Base-by-base conservation (phyloP, 2,329 filamentous ascomycete species). In the Elsinoe arachidis region DNA sequence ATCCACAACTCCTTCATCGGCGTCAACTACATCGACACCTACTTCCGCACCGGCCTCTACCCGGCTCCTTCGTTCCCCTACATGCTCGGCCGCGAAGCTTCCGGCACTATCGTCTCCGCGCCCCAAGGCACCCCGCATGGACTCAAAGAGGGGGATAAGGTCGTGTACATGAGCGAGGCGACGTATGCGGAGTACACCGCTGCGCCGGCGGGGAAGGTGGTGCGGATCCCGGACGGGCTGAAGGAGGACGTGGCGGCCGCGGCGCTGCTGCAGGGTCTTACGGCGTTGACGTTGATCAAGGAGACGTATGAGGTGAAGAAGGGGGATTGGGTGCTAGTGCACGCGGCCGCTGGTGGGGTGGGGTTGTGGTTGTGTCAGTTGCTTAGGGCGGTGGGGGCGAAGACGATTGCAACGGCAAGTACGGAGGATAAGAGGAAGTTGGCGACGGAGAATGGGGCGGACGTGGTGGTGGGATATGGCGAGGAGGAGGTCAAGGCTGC, bases 1-100 rank as follows among this genome's bases (percentile, higher is more conserved):
- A 81, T 96, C 59, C 87, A 86, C 72, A 95, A 95, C 72, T 82
- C 85, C 62, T 87, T 81, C 68, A 78, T 86, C 51, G 91, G 90
- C 59, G 76, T 96, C 60, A 96, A 96, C 74, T 96, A 81, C 74
- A 95, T 96, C 66, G 91, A 96, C 72, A 95, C 81, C 38, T 95
- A 96, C 74, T 95, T 91, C 80, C 89, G 91, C 69, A 83, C 80
- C 11, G 91, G 91, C 10, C 81, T 95, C 53, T 96, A 96, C 77
- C 75, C 78, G 10, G 75, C 84, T 1, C 79, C 86, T 0, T 69
- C 74, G 1, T 83, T 87, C 64, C 91, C 90, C 3, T 80, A 87
- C 65, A 84, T 85, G 53, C 84, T 92, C 17, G 90, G 91, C 61
- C 85, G 86, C 65, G 91, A 96, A 75, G 88, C 80, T 59, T 80